Conservation (phyloP, 306 rosid species). For the Prunus mongolica region DNA sequence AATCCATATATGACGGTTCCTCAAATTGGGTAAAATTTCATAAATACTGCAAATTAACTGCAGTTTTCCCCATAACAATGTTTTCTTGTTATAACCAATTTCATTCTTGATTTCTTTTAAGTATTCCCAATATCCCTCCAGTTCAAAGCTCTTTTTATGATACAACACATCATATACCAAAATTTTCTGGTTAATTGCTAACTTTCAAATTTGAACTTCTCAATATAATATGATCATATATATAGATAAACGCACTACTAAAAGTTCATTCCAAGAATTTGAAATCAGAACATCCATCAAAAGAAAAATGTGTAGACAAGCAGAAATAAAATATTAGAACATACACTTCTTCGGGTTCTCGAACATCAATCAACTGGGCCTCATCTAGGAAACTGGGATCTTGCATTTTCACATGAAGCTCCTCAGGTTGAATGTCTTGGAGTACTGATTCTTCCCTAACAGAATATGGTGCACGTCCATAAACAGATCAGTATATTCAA, state of each 20-base stretch:
- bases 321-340: neutral
- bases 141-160: neutral
- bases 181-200: neutral
- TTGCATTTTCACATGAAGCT: conserved; percentile 62
- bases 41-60: neutral
- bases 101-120: too few relatives aligned
- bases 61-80: neutral
- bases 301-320: neutral
- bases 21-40: neutral
- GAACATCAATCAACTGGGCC: conserved; percentile 85
- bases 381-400: conserved; percentile 67
- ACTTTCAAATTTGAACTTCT: neutral
- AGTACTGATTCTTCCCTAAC: conserved; percentile 70
- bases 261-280: neutral
- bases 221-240: neutral
- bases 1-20: neutral
- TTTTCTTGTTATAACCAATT: neutral
- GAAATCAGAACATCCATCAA: neutral
- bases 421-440: conserved; percentile 70
- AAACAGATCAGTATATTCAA: conserved; percentile 12
- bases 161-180: neutral
- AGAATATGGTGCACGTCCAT: conserved; percentile 21
- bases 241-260: neutral
- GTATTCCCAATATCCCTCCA: neutral
- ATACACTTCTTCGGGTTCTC: conserved; percentile 49